Evolutionary conservation across 345 rosid genomes (phyloP).

Genomic region (thale cress (Arabidopsis thaliana)): TAIR10.1 NC_003076.8:8043501-8044000

Average conservation of each 20-base stretch:
- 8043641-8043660: conserved; percentile 77
- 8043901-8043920: conserved; percentile 79
- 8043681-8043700: conserved; percentile 77
- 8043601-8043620: conserved; percentile 78
- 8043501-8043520: conserved; percentile 75
- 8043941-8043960: conserved; percentile 80
- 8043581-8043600: conserved; percentile 73
- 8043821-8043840: conserved; percentile 5
- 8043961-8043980: conserved; percentile 80
- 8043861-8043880: conserved; percentile 82
- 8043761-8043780: too few species aligned
- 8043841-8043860: conserved; percentile 81
- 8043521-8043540: conserved; percentile 78
- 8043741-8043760: conserved; percentile 80
- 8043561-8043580: conserved; percentile 76
- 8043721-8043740: conserved; percentile 81
- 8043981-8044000: conserved; percentile 75
- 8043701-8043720: conserved; percentile 75
- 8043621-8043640: conserved; percentile 79
- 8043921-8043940: conserved; percentile 75
- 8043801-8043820: not conserved
- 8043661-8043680: conserved; percentile 81
- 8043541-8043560: conserved; percentile 72
- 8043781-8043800: too few species aligned
- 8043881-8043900: conserved; percentile 81